Evolutionary conservation across 2,329 filamentous ascomycete species (phyloP), one percentile per base, ranked within the genome.

Genomic region (Aspergillus sp.): DNA sequence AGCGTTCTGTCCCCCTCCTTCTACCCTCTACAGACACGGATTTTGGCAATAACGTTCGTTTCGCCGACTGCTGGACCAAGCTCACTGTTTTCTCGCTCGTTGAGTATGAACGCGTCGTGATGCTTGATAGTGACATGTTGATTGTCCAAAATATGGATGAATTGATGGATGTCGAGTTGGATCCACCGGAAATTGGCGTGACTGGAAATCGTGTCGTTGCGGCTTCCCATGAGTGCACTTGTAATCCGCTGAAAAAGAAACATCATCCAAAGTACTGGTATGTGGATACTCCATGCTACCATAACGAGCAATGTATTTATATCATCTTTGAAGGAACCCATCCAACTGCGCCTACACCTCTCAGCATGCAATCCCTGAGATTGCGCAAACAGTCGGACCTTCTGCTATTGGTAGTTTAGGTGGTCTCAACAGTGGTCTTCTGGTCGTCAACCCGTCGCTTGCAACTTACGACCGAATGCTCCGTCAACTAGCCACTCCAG

Each of bases 51-150:
- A 88, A 95, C 67, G 83, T 85, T 44, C 84, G 90, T 57, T 95
- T 95, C 76, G 85, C 88, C 70, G 88, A 94, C 69, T 90, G 85
- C 76, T 95, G 89, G 88, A 87, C 79, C 67, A 95, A 95, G 71
- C 80, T 95, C 25, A 80, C 84, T 13, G 82, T 86, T 5, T 95
- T 94, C 66, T 83, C 80, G 20, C 75, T 95, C 27, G 77, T 77
- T 15, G 82, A 90, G 64, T 95, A 90, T 70, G 77, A 84, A 20
- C 80, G 89, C 38, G 81, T 95, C 27, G 86, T 94, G 33, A 86
- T 89, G 70, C 77, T 95, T 46, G 90, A 95, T 70, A 86, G 84
- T 61, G 90, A 95, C 71, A 95, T 95, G 89, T 72, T 95, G 45
- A 82, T 88, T 7, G 69, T 84, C 55, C 77, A 77, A 59, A 94